Percentiles rank a stretch among this genome's conserved stretches.
Conservation (phyloP, 1,284 basidiomycete genomes). For the Ganoderma multipileum region DNA sequence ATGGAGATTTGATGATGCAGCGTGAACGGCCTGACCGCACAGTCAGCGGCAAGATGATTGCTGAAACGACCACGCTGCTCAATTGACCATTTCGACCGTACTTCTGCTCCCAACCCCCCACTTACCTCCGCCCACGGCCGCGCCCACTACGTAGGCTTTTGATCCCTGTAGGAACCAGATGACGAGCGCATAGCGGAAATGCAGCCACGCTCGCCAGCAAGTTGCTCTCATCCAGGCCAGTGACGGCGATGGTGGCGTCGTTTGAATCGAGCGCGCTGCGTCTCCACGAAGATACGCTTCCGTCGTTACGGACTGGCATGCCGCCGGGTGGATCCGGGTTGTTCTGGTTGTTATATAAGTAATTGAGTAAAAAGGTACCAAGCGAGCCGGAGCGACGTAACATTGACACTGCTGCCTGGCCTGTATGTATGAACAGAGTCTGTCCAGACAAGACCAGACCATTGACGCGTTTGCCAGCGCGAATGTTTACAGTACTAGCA, state of each 20-base stretch:
- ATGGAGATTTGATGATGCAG: constrained; percentile 14
- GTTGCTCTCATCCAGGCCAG: neutral
- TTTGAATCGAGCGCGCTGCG: neutral
- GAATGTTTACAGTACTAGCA: neutral
- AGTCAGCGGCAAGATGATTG: neutral
- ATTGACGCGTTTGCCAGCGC: neutral
- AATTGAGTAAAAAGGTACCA: neutral
- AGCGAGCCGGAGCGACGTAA: neutral
- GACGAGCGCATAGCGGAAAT: neutral
- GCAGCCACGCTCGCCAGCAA: neutral
- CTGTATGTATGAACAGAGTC: neutral
- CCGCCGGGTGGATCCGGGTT: neutral
- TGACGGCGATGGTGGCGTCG: neutral
- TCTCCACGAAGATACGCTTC: neutral
- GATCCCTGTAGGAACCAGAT: neutral
- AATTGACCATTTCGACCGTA: constrained; percentile 9
- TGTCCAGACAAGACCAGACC: neutral
- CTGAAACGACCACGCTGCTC: neutral
- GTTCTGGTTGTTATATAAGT: neutral
- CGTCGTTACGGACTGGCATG: neutral
- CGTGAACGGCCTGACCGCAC: neutral
- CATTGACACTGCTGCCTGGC: neutral
- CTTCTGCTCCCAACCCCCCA: neutral
- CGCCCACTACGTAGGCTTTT: neutral
- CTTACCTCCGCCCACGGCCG: neutral